phyloP scores from a whole-genome alignment of 768 basidiomycete species.

The Boletus rubescentipes region DNA sequence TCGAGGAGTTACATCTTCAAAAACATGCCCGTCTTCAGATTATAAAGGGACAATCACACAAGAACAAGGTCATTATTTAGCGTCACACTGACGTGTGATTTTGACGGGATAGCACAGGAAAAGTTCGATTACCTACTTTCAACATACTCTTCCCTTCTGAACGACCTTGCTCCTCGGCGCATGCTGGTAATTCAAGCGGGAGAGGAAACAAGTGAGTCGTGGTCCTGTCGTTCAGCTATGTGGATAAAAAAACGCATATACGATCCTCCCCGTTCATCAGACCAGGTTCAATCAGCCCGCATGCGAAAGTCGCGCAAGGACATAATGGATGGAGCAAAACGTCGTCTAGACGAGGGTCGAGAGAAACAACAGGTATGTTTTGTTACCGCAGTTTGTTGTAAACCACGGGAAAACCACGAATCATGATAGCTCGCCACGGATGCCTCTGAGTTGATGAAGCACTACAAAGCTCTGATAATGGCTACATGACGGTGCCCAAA shows the following conservation, averaged over 20 bases:
- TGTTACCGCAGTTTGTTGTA: not conserved
- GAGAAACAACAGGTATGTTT: constrained; percentile 38
- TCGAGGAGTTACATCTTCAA: constrained; percentile 22
- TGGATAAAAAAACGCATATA: constrained; percentile 4
- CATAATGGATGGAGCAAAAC: constrained; percentile 34
- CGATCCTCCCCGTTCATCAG: constrained; percentile 18
- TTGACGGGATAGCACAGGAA: constrained; percentile 17
- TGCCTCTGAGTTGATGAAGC: constrained; percentile 39
- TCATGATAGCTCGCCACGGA: constrained; percentile 35
- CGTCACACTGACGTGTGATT: not conserved
- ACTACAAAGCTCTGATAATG: constrained; percentile 40
- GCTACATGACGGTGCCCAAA: constrained; percentile 14
- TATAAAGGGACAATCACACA: constrained; percentile 6
- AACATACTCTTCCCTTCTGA: constrained; percentile 24
- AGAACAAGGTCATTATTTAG: constrained; percentile 17
- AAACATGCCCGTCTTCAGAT: constrained; percentile 8
- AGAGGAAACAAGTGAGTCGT: constrained; percentile 34
- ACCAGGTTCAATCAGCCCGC: constrained; percentile 30
- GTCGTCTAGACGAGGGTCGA: constrained; percentile 35
- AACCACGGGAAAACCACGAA: not conserved
- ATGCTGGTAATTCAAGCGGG: constrained; percentile 31
- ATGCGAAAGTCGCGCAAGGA: constrained; percentile 36
- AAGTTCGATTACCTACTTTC: constrained; percentile 25
- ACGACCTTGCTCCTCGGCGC: constrained; percentile 34
- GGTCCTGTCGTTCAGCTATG: constrained; percentile 8